These are phyloP conservation scores for Pulicaria dysenterica DNA, from an alignment of 129 eudicot species.

Conservation along the genomic window DNA sequence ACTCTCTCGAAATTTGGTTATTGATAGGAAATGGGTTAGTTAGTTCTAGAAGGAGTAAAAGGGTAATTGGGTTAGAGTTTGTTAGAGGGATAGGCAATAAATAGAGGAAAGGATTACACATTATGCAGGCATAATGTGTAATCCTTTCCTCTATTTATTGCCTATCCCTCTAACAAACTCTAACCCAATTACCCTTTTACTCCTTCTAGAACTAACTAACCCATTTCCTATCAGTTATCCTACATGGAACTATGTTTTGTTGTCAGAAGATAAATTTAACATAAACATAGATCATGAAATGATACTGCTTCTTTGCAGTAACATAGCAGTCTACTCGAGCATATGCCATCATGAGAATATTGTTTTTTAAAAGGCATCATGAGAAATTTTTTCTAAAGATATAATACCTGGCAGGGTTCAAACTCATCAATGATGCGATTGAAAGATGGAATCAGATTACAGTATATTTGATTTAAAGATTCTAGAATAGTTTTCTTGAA, in stretches of 20 bases:
- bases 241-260: background rate
- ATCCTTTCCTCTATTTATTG: too few species aligned
- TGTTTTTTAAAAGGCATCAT: too few species aligned
- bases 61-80: too few species aligned
- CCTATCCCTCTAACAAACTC: too few species aligned
- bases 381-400: background rate
- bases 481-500: conserved; percentile 60
- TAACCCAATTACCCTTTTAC: too few species aligned
- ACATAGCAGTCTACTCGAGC: background rate
- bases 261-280: background rate
- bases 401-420: conserved; percentile 64
- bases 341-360: background rate
- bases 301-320: conserved; percentile 4
- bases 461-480: conserved; percentile 65
- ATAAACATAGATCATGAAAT: background rate
- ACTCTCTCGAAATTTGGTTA: conserved; percentile 3
- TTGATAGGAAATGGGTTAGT: too few species aligned
- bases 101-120: too few species aligned
- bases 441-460: conserved; percentile 65
- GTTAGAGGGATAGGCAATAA: too few species aligned
- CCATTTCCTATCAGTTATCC: too few species aligned
- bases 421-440: conserved; percentile 66
- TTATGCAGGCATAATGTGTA: too few species aligned
- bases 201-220: too few species aligned
- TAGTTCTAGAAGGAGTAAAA: too few species aligned